These are phyloP conservation scores for Geranium incanum DNA, from an alignment of 441 rosid species.

Conservation along the genomic window DNA sequence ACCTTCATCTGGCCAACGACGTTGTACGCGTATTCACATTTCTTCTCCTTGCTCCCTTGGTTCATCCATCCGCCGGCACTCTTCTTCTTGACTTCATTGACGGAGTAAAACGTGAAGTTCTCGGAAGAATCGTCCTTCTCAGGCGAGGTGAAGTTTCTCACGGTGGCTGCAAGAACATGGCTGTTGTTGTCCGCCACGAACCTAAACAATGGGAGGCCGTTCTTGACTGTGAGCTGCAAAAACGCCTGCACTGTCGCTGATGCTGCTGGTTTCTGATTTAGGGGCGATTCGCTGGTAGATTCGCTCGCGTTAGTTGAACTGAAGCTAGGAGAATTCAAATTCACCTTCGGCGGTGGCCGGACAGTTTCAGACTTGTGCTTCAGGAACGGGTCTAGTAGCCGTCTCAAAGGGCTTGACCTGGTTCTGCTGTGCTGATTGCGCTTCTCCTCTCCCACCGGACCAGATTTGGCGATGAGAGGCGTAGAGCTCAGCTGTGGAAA, in stretches of 20 bases:
- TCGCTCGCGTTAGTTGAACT: conserved; percentile 17
- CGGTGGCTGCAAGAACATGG: conserved; percentile 56
- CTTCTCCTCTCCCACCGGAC: conserved; percentile 54
- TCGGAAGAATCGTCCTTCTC: conserved; percentile 37
- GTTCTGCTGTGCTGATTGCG: conserved; percentile 32
- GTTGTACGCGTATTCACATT: conserved; percentile 41
- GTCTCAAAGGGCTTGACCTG: conserved; percentile 63
- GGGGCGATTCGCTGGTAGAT: conserved; percentile 20
- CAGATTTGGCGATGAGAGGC: conserved; percentile 48
- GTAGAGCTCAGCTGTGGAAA: conserved; percentile 38
- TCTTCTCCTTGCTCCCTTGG: conserved; percentile 52
- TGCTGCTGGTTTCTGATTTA: conserved; percentile 28
- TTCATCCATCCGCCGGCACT: conserved; percentile 52
- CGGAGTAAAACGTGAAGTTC: conserved; percentile 51
- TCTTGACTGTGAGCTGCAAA: conserved; percentile 46
- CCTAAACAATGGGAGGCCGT: conserved; percentile 62
- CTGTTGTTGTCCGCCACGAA: conserved; percentile 49
- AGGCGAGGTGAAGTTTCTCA: conserved; percentile 28
- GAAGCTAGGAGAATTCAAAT: conserved; percentile 27
- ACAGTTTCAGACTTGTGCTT: conserved; percentile 38
- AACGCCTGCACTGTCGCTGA: conserved; percentile 39
- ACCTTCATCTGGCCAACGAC: conserved; percentile 59
- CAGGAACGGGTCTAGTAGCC: conserved; percentile 55
- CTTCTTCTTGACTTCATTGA: conserved; percentile 59
- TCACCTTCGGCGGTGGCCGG: conserved; percentile 28